These are phyloP conservation scores for Cunninghamia lanceolata DNA, from an alignment of 75 land plant genomes.

Conservation along the genomic window DNA sequence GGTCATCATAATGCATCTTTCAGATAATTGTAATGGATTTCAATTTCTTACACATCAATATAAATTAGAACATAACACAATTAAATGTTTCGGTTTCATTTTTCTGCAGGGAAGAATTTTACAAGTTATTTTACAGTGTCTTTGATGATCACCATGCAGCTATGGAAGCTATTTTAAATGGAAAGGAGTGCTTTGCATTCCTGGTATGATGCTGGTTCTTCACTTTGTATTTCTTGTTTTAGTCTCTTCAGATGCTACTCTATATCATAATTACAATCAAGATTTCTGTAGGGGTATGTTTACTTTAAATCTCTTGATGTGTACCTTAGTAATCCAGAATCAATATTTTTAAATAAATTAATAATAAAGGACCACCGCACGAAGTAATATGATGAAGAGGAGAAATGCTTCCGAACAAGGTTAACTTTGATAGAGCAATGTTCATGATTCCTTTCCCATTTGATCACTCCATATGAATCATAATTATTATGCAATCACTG, in stretches of 20 bases:
- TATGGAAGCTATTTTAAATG: conserved; percentile 73
- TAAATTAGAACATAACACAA: conserved; percentile 1
- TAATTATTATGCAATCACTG: not conserved
- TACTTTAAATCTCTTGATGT: not conserved
- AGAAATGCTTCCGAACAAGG: not conserved
- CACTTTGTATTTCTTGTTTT: not conserved
- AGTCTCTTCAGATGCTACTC: not conserved
- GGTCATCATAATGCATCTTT: not conserved
- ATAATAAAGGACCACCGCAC: not conserved
- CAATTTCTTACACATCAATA: not conserved
- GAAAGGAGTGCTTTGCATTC: conserved; percentile 83
- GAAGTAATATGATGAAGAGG: not conserved
- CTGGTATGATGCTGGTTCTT: conserved; percentile 31
- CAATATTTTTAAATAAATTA: no score
- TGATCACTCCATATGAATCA: not conserved
- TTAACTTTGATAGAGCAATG: not conserved
- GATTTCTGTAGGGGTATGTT: not conserved
- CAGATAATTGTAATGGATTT: not conserved
- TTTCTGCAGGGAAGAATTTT: conserved; percentile 63
- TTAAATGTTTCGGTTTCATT: not conserved
- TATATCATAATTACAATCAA: not conserved
- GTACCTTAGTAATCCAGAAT: not conserved
- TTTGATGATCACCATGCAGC: conserved; percentile 81
- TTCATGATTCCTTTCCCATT: not conserved
- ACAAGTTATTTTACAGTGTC: conserved; percentile 70